Conservation (phyloP, 139 green algal species). For the Micractinium conductrix region DNA sequence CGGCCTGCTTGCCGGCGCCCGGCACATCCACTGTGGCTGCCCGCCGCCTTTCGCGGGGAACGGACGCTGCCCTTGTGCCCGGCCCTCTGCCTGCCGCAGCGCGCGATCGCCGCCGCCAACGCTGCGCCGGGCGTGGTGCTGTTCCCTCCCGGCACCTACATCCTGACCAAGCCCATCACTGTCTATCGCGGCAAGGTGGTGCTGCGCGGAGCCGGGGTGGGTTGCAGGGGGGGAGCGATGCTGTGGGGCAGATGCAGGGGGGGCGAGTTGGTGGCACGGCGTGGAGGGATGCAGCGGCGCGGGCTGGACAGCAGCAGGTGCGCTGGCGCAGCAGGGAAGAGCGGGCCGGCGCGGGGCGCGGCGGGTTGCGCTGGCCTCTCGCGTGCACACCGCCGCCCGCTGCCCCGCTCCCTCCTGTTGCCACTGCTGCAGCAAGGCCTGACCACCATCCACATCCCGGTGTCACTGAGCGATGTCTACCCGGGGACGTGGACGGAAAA, state of each 20-base stretch:
- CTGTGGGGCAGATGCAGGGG: too few relatives aligned
- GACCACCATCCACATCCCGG: background rate
- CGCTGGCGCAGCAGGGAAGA: too few relatives aligned
- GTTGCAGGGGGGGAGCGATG: background rate
- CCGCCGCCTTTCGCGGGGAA: background rate
- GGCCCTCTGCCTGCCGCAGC: background rate
- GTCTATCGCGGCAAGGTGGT: background rate
- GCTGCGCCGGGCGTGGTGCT: background rate
- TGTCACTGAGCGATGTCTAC: slow-evolving; percentile 5
- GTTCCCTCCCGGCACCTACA: background rate
- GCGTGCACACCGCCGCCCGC: too few relatives aligned
- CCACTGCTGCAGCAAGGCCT: background rate
- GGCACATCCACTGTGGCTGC: too few relatives aligned
- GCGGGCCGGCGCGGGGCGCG: too few relatives aligned
- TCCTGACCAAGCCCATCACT: background rate
- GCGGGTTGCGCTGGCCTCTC: too few relatives aligned
- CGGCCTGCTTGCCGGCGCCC: too few relatives aligned
- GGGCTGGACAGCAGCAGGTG: background rate
- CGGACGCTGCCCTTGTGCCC: too few relatives aligned
- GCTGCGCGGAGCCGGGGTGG: slow-evolving; percentile 19
- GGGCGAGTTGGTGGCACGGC: background rate
- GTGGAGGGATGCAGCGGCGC: background rate
- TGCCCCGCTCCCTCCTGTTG: too few relatives aligned
- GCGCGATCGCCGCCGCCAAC: background rate
- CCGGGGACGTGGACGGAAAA: background rate